A percentile compares a stretch with the other conserved stretches of the same genome.
These are phyloP conservation scores for Talaromyces sp. DNA, from an alignment of 2,329 filamentous ascomycete genomes.

Conservation along the genomic window DNA sequence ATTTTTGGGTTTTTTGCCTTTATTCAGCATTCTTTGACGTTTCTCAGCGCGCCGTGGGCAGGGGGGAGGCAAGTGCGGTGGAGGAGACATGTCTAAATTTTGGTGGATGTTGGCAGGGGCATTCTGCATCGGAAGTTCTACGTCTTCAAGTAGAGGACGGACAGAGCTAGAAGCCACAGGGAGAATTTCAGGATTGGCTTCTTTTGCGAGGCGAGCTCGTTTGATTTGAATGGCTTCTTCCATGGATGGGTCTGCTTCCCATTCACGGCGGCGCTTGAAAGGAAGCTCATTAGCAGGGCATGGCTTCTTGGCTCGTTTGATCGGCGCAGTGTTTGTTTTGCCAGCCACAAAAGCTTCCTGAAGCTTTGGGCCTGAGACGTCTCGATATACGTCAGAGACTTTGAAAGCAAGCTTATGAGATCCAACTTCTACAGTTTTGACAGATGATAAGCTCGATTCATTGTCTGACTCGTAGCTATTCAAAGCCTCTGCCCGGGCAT, in stretches of 20 bases:
- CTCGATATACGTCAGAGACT: slow-evolving; percentile 25
- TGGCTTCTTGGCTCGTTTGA: slow-evolving; percentile 28
- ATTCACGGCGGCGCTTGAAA: slow-evolving; percentile 31
- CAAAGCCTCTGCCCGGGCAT: background rate
- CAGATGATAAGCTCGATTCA: slow-evolving; percentile 44
- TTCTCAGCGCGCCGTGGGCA: background rate
- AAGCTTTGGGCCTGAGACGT: slow-evolving; percentile 22
- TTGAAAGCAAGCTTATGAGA: slow-evolving; percentile 27
- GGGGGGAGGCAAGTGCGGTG: background rate
- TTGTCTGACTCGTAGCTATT: slow-evolving; percentile 23
- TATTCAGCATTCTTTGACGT: background rate
- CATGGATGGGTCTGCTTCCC: slow-evolving; percentile 33
- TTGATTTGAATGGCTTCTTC: slow-evolving; percentile 25
- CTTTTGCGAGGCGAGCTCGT: slow-evolving; percentile 15
- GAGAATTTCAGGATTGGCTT: background rate
- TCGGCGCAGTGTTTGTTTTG: slow-evolving; percentile 30
- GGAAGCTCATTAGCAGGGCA: slow-evolving; percentile 27
- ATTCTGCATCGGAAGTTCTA: background rate
- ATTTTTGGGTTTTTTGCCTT: background rate
- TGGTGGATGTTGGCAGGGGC: background rate
- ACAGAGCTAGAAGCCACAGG: slow-evolving; percentile 7
- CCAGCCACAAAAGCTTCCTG: slow-evolving; percentile 24
- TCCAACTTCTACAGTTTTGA: slow-evolving; percentile 40
- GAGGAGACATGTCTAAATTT: background rate
- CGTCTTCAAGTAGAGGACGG: slow-evolving; percentile 10